phyloP scores from a whole-genome alignment of 176 grass and related monocot species.

The Aegilops speltoides region DNA sequence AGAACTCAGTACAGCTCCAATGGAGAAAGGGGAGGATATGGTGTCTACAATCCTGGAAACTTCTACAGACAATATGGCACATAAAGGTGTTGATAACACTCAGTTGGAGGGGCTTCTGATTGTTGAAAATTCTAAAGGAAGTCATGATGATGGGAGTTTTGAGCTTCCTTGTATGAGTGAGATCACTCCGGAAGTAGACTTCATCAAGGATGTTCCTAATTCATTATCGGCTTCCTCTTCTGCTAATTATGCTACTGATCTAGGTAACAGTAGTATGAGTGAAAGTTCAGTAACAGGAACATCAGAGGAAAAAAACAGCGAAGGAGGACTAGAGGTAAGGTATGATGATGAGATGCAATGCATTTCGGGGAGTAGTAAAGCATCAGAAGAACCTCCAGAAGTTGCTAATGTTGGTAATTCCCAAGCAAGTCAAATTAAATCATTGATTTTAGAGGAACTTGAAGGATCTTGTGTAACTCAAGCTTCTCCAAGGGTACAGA shows the following conservation, averaged over 20 bases:
- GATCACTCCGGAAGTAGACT: constrained; percentile 13
- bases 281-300: constrained; percentile 25
- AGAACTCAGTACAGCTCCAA: constrained; percentile 11
- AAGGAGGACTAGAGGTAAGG: constrained; percentile 29
- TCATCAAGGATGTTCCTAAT: constrained; percentile 28
- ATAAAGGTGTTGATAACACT: constrained; percentile 27
- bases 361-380: constrained; percentile 28
- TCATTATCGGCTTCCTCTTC: constrained; percentile 1
- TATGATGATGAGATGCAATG: not conserved
- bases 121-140: constrained; percentile 26
- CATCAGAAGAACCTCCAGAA: constrained; percentile 35
- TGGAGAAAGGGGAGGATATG: constrained; percentile 23
- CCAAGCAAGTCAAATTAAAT: constrained; percentile 32
- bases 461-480: constrained; percentile 33
- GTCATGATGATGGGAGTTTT: not conserved
- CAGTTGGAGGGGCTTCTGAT: constrained; percentile 6
- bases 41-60: constrained; percentile 21
- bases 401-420: constrained; percentile 15
- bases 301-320: constrained; percentile 32
- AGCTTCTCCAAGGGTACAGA: not conserved
- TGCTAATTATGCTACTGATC: constrained; percentile 27
- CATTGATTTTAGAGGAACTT: constrained; percentile 46
- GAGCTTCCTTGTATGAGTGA: not conserved
- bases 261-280: constrained; percentile 13
- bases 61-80: constrained; percentile 23